phyloP scores from a whole-genome alignment of 2,329 filamentous ascomycete species.

The Anthostomella pinea region DNA sequence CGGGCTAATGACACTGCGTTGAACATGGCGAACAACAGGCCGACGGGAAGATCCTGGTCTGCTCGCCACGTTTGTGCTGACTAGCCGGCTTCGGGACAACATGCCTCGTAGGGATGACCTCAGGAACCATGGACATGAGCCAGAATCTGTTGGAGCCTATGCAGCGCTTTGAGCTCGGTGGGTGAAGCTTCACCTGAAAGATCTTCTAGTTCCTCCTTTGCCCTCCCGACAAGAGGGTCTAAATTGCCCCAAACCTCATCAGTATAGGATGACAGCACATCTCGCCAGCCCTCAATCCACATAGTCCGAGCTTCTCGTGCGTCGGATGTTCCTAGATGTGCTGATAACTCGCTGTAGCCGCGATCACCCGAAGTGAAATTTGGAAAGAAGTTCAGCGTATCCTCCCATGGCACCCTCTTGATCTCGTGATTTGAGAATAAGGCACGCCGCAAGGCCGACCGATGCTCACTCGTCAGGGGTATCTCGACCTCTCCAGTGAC shows the following conservation, averaged over 20 bases:
- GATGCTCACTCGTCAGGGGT: conserved; percentile 18
- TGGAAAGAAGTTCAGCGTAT: conserved; percentile 50
- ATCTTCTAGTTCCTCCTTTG: conserved; percentile 52
- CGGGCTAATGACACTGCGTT: too few species aligned
- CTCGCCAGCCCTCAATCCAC: conserved; percentile 56
- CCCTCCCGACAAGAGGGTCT: conserved; percentile 52
- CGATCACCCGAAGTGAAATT: conserved; percentile 33
- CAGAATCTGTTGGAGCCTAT: conserved; percentile 39
- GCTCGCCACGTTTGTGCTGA: too few species aligned
- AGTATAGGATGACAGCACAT: conserved; percentile 54
- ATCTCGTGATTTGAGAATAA: conserved; percentile 22
- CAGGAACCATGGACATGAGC: conserved; percentile 35
- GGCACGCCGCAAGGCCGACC: conserved; percentile 19
- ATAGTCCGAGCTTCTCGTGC: conserved; percentile 36
- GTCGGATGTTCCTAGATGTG: conserved; percentile 40
- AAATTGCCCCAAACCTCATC: conserved; percentile 70
- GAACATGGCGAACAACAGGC: too few species aligned
- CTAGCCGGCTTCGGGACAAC: too few species aligned
- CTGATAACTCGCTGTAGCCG: conserved; percentile 19
- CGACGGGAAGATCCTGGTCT: too few species aligned
- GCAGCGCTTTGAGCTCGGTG: conserved; percentile 34
- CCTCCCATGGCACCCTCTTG: conserved; percentile 37
- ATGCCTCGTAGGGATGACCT: too few species aligned
- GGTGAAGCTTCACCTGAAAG: conserved; percentile 29
- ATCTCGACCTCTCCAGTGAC: conserved; percentile 15